Evolutionary conservation across 2,329 filamentous ascomycete species (phyloP).

Genomic region (Colletotrichum chrysophilum): DNA sequence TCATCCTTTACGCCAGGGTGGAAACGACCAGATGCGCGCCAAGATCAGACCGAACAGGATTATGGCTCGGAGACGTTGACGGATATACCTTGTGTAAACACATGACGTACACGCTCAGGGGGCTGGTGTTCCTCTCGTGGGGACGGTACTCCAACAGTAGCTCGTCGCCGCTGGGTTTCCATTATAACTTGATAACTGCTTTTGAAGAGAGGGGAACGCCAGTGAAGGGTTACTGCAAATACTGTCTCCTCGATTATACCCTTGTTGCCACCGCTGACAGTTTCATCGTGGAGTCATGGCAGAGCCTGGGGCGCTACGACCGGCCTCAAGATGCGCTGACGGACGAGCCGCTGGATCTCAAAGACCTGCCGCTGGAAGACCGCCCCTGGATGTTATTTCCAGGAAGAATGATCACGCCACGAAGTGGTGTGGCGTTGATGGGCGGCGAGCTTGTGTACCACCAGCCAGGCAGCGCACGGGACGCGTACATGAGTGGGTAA

Average conservation of each 20-base stretch:
- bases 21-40: background rate
- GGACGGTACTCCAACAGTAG: too few species aligned
- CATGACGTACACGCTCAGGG: background rate
- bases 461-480: background rate
- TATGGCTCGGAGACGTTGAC: background rate
- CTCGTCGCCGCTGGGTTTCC: background rate
- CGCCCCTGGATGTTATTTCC: accelerated
- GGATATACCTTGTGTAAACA: background rate
- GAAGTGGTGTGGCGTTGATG: background rate
- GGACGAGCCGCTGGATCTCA: background rate
- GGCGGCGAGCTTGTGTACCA: background rate
- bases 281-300: background rate
- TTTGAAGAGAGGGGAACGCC: background rate
- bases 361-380: background rate
- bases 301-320: background rate
- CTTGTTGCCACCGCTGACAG: background rate
- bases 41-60: background rate
- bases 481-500: background rate
- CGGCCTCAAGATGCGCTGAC: background rate
- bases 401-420: background rate
- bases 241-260: background rate
- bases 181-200: background rate
- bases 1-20: background rate
- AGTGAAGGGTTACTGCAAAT: background rate
- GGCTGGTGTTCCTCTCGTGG: background rate